Evolutionary conservation across 106 monocot genomes (phyloP).

Genomic region (Dendrobium officinale): DNA sequence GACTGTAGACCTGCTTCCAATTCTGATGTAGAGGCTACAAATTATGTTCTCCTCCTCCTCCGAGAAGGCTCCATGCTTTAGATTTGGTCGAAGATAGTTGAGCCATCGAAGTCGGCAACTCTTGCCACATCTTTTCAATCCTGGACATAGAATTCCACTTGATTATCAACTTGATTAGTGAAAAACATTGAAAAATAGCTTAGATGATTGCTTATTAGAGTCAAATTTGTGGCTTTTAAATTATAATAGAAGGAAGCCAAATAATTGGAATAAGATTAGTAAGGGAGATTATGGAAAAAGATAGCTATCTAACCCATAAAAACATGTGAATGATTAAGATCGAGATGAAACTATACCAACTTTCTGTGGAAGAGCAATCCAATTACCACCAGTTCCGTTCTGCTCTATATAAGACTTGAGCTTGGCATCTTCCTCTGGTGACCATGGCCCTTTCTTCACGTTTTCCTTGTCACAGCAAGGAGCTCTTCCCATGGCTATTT

Average conservation of each 20-base stretch:
- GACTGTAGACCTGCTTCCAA: constrained; percentile 84
- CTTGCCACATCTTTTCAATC: constrained; percentile 85
- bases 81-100: constrained; percentile 77
- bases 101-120: constrained; percentile 96
- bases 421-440: constrained; percentile 78
- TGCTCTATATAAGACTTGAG: constrained; percentile 86
- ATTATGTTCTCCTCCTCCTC: constrained; percentile 95
- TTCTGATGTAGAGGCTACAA: constrained; percentile 69
- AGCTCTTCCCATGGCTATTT: constrained; percentile 31
- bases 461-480: constrained; percentile 90
- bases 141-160: constrained; percentile 10
- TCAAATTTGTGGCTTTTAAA: no score
- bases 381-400: constrained; percentile 95
- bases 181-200: not conserved
- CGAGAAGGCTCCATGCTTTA: constrained; percentile 79
- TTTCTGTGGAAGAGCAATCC: constrained; percentile 92
- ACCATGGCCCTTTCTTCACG: constrained; percentile 94
- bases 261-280: no score
- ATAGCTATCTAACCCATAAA: no score
- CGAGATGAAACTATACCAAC: constrained; percentile 35
- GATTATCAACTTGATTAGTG: not conserved
- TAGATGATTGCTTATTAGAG: not conserved
- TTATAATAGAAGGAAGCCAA: no score
- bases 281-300: no score
- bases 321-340: no score